phyloP scores from a whole-genome alignment of 306 rosid genomes.

The Chamaecrista fasciculata region DNA sequence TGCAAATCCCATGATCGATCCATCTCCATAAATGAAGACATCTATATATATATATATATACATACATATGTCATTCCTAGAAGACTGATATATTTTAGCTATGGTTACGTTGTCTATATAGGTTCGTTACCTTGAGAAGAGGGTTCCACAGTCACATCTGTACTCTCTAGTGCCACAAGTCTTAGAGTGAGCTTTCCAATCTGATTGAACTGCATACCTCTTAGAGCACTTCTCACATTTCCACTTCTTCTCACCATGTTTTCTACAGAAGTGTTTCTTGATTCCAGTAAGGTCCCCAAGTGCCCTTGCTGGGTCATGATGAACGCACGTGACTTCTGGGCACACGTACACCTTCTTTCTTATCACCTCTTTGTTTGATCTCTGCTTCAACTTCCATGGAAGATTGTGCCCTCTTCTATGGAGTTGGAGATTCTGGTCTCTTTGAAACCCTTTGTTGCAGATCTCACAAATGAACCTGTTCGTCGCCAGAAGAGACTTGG shows the following conservation, averaged over 20 bases:
- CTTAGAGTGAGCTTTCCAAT: conserved; percentile 98
- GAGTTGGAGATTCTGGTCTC: conserved; percentile 97
- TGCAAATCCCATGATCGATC: conserved; percentile 16
- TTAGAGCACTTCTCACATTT: conserved; percentile 97
- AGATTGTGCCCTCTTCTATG: conserved; percentile 93
- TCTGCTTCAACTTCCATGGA: conserved; percentile 98
- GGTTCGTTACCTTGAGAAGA: conserved; percentile 88
- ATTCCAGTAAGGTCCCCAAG: conserved; percentile 95
- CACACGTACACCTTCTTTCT: conserved; percentile 94
- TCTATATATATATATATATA: no score
- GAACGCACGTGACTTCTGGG: conserved; percentile 82
- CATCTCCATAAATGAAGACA: conserved; percentile 11
- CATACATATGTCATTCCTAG: neutral
- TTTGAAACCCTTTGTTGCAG: conserved; percentile 91
- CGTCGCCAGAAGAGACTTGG: conserved; percentile 82
- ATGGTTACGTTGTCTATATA: no score
- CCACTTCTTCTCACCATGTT: conserved; percentile 99
- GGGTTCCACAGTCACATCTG: conserved; percentile 99
- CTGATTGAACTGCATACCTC: conserved; percentile 96
- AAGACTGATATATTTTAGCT: neutral
- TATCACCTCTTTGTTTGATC: conserved; percentile 73
- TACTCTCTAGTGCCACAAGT: conserved; percentile 97
- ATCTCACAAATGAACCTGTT: conserved; percentile 94
- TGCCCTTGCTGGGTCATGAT: conserved; percentile 93
- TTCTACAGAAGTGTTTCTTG: conserved; percentile 95